Conservation (phyloP, 2,329 filamentous ascomycete genomes). For the Cordyceps fumosorosea region DNA sequence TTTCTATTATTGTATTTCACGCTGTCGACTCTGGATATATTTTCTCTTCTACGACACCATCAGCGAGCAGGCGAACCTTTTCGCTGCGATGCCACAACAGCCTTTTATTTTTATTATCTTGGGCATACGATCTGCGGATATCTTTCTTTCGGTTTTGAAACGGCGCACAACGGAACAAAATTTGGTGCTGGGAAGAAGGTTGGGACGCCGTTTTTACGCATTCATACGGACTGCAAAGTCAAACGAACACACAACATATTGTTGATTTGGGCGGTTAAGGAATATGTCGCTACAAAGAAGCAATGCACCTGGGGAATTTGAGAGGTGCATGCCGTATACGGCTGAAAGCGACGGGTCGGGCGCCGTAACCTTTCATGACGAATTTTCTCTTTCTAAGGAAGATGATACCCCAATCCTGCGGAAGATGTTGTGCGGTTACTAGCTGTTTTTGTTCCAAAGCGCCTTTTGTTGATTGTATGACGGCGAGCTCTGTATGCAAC, state of each 20-base stretch:
- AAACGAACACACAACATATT: background rate
- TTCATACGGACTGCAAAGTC: background rate
- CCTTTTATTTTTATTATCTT: slow-evolving; percentile 1
- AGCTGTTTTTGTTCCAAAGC: background rate
- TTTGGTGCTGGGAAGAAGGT: background rate
- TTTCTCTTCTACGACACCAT: slow-evolving; percentile 10
- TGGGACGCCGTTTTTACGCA: background rate
- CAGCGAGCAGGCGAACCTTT: background rate
- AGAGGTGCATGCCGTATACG: background rate
- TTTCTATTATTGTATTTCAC: slow-evolving; percentile 10
- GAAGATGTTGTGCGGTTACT: background rate
- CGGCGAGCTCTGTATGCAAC: background rate
- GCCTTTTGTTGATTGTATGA: background rate
- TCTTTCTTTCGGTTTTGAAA: slow-evolving; percentile 1
- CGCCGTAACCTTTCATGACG: background rate
- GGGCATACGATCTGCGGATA: slow-evolving; percentile 7
- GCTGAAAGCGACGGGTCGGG: background rate
- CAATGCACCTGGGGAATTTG: background rate
- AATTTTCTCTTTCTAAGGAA: background rate
- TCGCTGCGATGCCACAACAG: background rate
- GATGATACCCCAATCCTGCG: background rate
- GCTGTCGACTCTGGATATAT: slow-evolving; percentile 12
- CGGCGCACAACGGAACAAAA: slow-evolving; percentile 7
- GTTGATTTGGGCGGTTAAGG: background rate
- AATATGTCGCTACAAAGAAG: background rate